Evolutionary conservation across 1,284 basidiomycete species (phyloP).

Genomic region (Ganoderma lucidum): DNA sequence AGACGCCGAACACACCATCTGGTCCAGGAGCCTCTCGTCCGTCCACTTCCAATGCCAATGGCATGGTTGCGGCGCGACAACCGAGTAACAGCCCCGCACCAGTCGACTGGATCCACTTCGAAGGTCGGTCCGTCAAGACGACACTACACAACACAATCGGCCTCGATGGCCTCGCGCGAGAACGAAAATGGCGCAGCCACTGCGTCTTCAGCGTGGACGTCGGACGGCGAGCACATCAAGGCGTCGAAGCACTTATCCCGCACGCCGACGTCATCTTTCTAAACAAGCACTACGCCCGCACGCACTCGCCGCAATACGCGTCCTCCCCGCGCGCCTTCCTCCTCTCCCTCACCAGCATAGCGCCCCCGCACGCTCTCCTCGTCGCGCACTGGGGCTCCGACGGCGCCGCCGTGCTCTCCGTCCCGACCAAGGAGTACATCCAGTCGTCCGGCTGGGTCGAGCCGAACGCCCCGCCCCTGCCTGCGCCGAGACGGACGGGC

Average conservation of each 20-base stretch:
- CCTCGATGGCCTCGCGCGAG: constrained; percentile 78
- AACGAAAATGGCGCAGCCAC: constrained; percentile 80
- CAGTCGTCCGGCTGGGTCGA: constrained; percentile 80
- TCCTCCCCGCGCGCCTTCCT: constrained; percentile 76
- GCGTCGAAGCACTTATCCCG: constrained; percentile 81
- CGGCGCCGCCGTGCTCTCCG: constrained; percentile 79
- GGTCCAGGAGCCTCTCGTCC: constrained; percentile 44
- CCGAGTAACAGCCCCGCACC: constrained; percentile 71
- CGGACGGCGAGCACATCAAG: constrained; percentile 73
- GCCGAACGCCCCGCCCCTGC: constrained; percentile 13
- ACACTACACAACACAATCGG: constrained; percentile 80
- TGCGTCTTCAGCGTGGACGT: constrained; percentile 83
- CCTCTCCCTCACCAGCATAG: constrained; percentile 71
- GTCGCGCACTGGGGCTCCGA: constrained; percentile 80
- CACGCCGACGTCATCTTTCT: constrained; percentile 82
- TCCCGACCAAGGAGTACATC: constrained; percentile 84
- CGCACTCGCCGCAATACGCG: constrained; percentile 62
- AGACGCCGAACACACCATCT: constrained; percentile 29
- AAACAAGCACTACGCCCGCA: constrained; percentile 71
- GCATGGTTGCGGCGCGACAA: constrained; percentile 43
- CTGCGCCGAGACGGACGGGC: constrained; percentile 19
- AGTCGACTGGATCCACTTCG: constrained; percentile 86
- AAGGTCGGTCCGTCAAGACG: constrained; percentile 77
- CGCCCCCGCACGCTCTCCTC: constrained; percentile 76
- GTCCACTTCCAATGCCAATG: constrained; percentile 49